A percentile compares a stretch with the other conserved stretches of the same genome.
Conservation (phyloP, 2,329 filamentous ascomycete species). For the Colletotrichum acutatum region DNA sequence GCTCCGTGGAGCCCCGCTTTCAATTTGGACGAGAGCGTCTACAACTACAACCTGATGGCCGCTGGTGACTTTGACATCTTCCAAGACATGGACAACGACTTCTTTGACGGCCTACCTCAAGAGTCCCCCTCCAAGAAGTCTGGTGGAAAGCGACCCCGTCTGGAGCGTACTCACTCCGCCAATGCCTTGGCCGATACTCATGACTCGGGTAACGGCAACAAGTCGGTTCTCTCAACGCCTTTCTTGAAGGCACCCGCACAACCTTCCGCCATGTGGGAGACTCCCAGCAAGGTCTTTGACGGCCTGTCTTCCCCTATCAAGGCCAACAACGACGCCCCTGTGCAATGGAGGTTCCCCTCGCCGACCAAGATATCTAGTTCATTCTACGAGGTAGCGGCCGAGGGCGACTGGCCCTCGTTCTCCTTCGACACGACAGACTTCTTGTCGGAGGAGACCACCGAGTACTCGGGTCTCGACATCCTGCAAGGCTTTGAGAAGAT, state of each 20-base stretch:
- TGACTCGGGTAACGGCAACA: conserved; percentile 59
- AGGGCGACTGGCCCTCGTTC: conserved; percentile 52
- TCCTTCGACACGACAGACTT: conserved; percentile 60
- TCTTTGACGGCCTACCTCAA: conserved; percentile 44
- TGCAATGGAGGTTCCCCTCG: conserved; percentile 48
- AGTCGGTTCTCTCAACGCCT: conserved; percentile 61
- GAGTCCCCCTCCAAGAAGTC: conserved; percentile 77
- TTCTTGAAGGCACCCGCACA: conserved; percentile 59
- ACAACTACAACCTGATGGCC: conserved; percentile 56
- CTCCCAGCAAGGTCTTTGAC: conserved; percentile 68
- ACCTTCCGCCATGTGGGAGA: conserved; percentile 56
- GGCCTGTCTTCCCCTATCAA: conserved; percentile 67
- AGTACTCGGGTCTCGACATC: conserved; percentile 74
- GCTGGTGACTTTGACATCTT: conserved; percentile 73
- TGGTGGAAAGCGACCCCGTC: conserved; percentile 55
- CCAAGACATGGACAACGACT: conserved; percentile 53
- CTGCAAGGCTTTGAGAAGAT: conserved; percentile 82
- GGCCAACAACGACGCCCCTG: conserved; percentile 41
- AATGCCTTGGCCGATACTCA: conserved; percentile 72
- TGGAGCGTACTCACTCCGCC: conserved; percentile 72
- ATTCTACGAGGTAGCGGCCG: conserved; percentile 47
- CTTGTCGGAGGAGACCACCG: conserved; percentile 67
- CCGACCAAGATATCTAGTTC: conserved; percentile 60
- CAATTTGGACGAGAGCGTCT: conserved; percentile 67
- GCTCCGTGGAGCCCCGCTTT: conserved; percentile 76